Evolutionary conservation across 2,329 filamentous ascomycete species (phyloP).

Genomic region (Pseudogymnoascus sp.): DNA sequence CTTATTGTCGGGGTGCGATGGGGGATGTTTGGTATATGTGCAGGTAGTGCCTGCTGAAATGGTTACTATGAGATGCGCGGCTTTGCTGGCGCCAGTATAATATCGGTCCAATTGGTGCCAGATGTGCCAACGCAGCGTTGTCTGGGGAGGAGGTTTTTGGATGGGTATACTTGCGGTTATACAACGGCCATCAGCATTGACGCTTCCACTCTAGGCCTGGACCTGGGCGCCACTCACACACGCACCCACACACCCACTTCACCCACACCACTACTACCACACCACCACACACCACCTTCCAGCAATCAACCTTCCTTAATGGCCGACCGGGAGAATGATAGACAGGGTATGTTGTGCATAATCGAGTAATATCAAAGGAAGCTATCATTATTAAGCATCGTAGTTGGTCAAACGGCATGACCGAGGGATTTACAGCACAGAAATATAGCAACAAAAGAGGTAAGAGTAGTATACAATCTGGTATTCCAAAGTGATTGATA

Average conservation of each 20-base stretch:
- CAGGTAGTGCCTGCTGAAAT: conserved; percentile 5
- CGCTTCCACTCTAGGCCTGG: conserved; percentile 7
- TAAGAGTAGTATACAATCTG: not conserved
- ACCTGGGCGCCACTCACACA: not conserved
- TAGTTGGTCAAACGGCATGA: not conserved
- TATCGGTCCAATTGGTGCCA: not conserved
- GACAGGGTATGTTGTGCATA: not conserved
- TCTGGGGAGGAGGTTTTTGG: not conserved
- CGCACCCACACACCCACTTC: not conserved
- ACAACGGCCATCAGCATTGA: not conserved
- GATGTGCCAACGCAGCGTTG: conserved; percentile 8
- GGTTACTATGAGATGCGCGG: not conserved
- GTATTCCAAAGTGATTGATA: conserved; percentile 4
- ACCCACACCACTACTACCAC: not conserved
- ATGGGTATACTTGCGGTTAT: conserved; percentile 1
- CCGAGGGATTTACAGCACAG: not conserved
- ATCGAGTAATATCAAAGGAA: not conserved
- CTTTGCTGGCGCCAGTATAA: not conserved
- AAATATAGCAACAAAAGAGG: not conserved
- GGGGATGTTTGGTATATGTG: not conserved
- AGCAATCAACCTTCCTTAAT: not conserved
- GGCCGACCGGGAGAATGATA: not conserved
- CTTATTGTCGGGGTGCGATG: not conserved
- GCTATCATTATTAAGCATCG: not conserved
- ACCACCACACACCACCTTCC: not conserved